A percentile compares a stretch with the other conserved stretches of the same genome.
phyloP scores from a whole-genome alignment of 179 eudicot species.

The Heliamphora pulchella region DNA sequence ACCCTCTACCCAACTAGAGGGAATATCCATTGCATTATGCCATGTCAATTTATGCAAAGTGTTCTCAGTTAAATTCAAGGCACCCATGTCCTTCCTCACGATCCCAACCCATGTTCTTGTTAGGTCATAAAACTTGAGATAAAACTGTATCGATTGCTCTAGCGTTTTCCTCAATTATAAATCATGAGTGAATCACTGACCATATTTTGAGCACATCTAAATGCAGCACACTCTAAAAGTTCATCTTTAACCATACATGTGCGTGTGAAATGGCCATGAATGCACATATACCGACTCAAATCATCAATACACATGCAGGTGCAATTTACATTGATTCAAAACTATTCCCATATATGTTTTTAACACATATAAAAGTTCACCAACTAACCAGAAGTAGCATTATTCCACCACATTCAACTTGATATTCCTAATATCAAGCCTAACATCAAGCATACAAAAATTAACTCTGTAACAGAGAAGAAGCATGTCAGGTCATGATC shows the following conservation, averaged over 20 bases:
- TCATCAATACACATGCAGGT: neutral
- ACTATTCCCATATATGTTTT: neutral
- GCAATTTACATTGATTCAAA: neutral
- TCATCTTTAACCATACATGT: neutral
- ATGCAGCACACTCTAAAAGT: neutral
- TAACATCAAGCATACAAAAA: too few relatives aligned
- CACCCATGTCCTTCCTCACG: neutral
- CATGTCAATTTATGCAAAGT: neutral
- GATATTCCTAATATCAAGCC: neutral
- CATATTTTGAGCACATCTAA: neutral
- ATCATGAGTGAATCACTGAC: neutral
- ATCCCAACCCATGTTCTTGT: neutral
- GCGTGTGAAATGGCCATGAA: neutral
- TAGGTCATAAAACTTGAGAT: neutral
- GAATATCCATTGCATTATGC: neutral
- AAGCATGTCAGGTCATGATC: neutral
- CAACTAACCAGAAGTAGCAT: neutral
- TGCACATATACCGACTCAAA: neutral
- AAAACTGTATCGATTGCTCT: neutral
- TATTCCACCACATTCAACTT: neutral
- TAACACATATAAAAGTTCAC: neutral
- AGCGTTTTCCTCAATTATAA: neutral
- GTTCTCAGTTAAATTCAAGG: neutral
- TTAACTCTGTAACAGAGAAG: too few relatives aligned
- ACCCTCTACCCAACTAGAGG: neutral